Percentiles rank a stretch among this genome's conserved stretches.
phyloP scores from a whole-genome alignment of 441 rosid species.

The Jatropha multifida region DNA sequence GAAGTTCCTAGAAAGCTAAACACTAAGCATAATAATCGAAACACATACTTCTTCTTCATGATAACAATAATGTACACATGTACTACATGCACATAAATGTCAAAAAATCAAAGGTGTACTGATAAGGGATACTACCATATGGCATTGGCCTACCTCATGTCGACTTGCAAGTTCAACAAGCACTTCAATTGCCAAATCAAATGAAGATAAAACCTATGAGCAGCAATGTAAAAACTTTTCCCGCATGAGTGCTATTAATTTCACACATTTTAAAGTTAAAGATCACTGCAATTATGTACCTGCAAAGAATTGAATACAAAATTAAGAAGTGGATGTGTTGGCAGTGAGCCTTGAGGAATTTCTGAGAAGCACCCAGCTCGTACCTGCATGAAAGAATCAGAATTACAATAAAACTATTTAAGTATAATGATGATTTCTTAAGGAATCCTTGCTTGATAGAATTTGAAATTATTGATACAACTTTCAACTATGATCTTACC shows the following conservation, averaged over 20 bases:
- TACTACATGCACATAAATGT: not conserved
- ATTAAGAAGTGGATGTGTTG: slow-evolving; percentile 86
- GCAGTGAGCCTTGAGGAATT: slow-evolving; percentile 69
- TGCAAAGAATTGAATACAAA: slow-evolving; percentile 79
- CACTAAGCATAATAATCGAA: not conserved
- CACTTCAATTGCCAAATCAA: slow-evolving; percentile 93
- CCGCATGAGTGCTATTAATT: slow-evolving; percentile 4
- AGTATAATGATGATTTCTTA: not conserved
- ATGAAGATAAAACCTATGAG: slow-evolving; percentile 65
- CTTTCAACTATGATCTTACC: slow-evolving; percentile 53
- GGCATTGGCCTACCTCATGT: slow-evolving; percentile 63
- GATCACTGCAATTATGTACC: slow-evolving; percentile 33
- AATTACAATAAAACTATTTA: not conserved
- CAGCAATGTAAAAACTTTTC: slow-evolving; percentile 24
- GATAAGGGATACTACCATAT: not conserved
- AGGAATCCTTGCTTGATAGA: not conserved
- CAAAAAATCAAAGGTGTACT: not conserved
- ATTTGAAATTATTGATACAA: slow-evolving; percentile 5
- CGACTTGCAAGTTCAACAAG: slow-evolving; percentile 87
- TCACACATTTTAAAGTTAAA: slow-evolving; percentile 20
- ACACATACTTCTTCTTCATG: not conserved
- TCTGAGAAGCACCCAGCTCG: slow-evolving; percentile 96
- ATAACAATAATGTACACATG: not conserved
- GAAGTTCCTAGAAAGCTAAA: not conserved
- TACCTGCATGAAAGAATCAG: slow-evolving; percentile 51